Percentiles rank a stretch among this genome's conserved stretches.
Conservation (phyloP, 1,139 yeast genomes). For the Yamadazyma epiphylla region DNA sequence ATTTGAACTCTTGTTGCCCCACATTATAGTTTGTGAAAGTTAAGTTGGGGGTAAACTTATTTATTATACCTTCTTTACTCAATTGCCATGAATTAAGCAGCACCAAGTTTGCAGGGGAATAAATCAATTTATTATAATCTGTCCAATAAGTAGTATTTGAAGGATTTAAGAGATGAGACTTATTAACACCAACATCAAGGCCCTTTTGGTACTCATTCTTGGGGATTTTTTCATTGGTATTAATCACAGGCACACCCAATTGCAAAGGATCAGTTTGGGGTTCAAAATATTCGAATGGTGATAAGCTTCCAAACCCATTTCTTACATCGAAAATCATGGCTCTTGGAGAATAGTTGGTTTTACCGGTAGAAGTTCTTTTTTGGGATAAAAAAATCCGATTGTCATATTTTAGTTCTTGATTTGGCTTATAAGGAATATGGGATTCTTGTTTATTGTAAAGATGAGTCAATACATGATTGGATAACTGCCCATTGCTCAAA, state of each 20-base stretch:
- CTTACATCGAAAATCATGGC: slow-evolving; percentile 72
- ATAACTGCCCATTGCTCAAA: slow-evolving; percentile 63
- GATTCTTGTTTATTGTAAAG: slow-evolving; percentile 77
- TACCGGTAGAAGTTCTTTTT: slow-evolving; percentile 32
- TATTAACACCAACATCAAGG: slow-evolving; percentile 46
- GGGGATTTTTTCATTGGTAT: slow-evolving; percentile 11
- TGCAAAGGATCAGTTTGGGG: slow-evolving; percentile 1
- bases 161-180: slow-evolving; percentile 26
- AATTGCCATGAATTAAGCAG: slow-evolving; percentile 55
- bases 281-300: slow-evolving; percentile 48
- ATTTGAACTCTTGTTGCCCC: slow-evolving; percentile 29
- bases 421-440: slow-evolving; percentile 50
- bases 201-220: slow-evolving; percentile 61
- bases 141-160: slow-evolving; percentile 69
- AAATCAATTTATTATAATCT: slow-evolving; percentile 69
- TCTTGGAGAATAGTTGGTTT: slow-evolving; percentile 73
- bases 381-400: slow-evolving; percentile 29
- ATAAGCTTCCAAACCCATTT: slow-evolving; percentile 62
- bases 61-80: slow-evolving; percentile 16
- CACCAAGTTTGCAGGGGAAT: slow-evolving; percentile 57
- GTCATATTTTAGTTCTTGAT: slow-evolving; percentile 22
- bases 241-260: slow-evolving; percentile 12
- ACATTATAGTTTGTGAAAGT: slow-evolving; percentile 22
- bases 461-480: slow-evolving; percentile 75
- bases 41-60: slow-evolving; percentile 26